Base-by-base conservation (phyloP, 495 filamentous ascomycete species). In the Hypomontagnella submonticulosa region DNA sequence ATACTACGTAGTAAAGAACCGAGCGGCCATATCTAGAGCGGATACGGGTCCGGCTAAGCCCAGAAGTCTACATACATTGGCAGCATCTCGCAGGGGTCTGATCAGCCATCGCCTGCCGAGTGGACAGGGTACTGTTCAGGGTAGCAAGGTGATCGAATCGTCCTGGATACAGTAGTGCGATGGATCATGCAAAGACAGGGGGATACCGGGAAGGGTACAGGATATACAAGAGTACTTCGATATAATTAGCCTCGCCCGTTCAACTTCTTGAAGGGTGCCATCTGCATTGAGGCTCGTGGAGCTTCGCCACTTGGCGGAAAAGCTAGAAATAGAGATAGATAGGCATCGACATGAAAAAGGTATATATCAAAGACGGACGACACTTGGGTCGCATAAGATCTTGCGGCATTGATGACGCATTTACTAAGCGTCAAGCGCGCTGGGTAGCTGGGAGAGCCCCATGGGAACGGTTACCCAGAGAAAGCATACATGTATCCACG, bases 31-130 rank as follows among this genome's bases (percentile, higher is more conserved):
- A 74, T 74, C 71, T 66, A 71, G 69, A 68, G 71, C 71, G 71
- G 71, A 72, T 74, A 67, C 69, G 69, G 66, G 71, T 66, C 71
- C 71, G 71, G 71, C 69, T 72, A 74, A 72, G 71, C 69, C 71
- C 60, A 72, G 69, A 66, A 67, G 52, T 73, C 32, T 55, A 67
- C 57, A 61, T 69, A 64, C 66, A 69, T 60, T 69, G 66, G 66
- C 66, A 69, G 67, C 58, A 72, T 71, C 69, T 63, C 69, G 64
- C 71, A 74, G 63, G 71, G 71, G 69, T 70, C 66, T 62, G 61
- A 70, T 70, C 70, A 70, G 62, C 71, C 71, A 74, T 71, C 61
- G 60, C 69, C 58, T 71, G 66, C 69, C 69, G 69, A 63, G 53
- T 66, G 56, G 65, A 71, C 69, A 71, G 71, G 71, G 71, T 53